phyloP scores from a whole-genome alignment of 1,139 yeast genomes.

The Kurtzmaniella quercitrusa region DNA sequence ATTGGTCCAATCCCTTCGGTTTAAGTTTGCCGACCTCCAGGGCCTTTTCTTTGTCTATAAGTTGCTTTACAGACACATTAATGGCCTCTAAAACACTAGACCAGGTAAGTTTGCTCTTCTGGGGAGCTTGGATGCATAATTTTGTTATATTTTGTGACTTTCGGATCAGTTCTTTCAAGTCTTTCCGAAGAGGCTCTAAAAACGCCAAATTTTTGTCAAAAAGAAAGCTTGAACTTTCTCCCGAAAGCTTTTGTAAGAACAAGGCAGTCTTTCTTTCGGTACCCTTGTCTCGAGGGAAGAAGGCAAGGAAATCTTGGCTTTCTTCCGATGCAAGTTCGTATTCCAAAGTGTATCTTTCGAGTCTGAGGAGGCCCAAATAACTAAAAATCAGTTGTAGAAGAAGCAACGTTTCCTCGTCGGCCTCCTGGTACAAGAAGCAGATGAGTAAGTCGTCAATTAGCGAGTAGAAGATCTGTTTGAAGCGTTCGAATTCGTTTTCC shows the following conservation, averaged over 20 bases:
- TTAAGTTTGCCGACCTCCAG: slow-evolving; percentile 33
- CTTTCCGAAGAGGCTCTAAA: slow-evolving; percentile 26
- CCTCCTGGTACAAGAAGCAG: slow-evolving; percentile 59
- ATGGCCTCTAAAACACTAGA: slow-evolving; percentile 21
- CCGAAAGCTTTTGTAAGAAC: slow-evolving; percentile 12
- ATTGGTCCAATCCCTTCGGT: slow-evolving; percentile 43
- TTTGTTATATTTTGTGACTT: slow-evolving; percentile 9
- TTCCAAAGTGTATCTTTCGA: slow-evolving; percentile 65
- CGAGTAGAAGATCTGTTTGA: slow-evolving; percentile 29
- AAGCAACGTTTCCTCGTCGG: slow-evolving; percentile 51
- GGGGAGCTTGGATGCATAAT: background rate
- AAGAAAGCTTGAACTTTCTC: slow-evolving; percentile 9
- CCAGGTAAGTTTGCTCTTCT: slow-evolving; percentile 18
- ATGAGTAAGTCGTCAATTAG: slow-evolving; percentile 52
- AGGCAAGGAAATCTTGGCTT: slow-evolving; percentile 41
- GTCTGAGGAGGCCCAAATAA: slow-evolving; percentile 42
- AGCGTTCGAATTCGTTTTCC: slow-evolving; percentile 12
- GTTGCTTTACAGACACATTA: slow-evolving; percentile 23
- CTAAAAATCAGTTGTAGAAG: slow-evolving; percentile 46
- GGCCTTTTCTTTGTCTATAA: slow-evolving; percentile 27
- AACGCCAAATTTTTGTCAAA: slow-evolving; percentile 18
- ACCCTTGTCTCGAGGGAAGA: slow-evolving; percentile 22
- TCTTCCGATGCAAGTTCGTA: slow-evolving; percentile 50
- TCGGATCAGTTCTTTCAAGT: slow-evolving; percentile 21
- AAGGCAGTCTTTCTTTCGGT: slow-evolving; percentile 14